Percentiles rank a stretch among this genome's conserved stretches.
Conservation (phyloP, 345 rosid genomes). For the Ricinus communis region DNA sequence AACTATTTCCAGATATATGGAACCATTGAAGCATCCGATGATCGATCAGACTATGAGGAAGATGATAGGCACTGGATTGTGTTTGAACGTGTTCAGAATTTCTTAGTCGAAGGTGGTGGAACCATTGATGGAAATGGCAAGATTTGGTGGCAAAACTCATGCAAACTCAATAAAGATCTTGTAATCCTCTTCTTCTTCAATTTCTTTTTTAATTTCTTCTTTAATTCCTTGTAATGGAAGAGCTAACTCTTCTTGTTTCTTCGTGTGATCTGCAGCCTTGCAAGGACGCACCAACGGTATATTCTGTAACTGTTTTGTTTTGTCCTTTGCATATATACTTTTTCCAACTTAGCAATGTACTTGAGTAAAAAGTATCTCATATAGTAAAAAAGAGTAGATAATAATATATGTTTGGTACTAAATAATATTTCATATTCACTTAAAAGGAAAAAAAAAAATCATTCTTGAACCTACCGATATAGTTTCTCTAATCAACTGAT, state of each 20-base stretch:
- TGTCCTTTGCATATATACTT: too few relatives aligned
- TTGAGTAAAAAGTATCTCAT: too few relatives aligned
- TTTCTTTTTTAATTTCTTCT: background rate
- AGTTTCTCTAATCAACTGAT: too few relatives aligned
- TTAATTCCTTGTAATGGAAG: background rate
- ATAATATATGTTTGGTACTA: too few relatives aligned
- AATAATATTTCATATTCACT: too few relatives aligned
- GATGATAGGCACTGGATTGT: constrained; percentile 61
- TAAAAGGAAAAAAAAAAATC: too few relatives aligned
- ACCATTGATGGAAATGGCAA: constrained; percentile 73
- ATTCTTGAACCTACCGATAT: too few relatives aligned
- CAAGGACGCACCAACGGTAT: constrained; percentile 81
- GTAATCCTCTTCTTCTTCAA: constrained; percentile 27
- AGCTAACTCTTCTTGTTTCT: constrained; percentile 2
- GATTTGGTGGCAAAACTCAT: constrained; percentile 86
- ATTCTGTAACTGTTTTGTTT: constrained; percentile 1
- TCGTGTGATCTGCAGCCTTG: constrained; percentile 61
- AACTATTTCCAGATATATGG: constrained; percentile 50
- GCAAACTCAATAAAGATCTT: constrained; percentile 65
- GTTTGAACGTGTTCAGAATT: constrained; percentile 45
- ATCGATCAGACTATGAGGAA: constrained; percentile 49
- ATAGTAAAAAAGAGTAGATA: too few relatives aligned
- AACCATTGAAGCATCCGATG: constrained; percentile 55
- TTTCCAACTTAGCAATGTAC: too few relatives aligned
- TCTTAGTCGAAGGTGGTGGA: constrained; percentile 64